Conservation (phyloP, 306 rosid species). For the apple (Malus domestica) region DNA sequence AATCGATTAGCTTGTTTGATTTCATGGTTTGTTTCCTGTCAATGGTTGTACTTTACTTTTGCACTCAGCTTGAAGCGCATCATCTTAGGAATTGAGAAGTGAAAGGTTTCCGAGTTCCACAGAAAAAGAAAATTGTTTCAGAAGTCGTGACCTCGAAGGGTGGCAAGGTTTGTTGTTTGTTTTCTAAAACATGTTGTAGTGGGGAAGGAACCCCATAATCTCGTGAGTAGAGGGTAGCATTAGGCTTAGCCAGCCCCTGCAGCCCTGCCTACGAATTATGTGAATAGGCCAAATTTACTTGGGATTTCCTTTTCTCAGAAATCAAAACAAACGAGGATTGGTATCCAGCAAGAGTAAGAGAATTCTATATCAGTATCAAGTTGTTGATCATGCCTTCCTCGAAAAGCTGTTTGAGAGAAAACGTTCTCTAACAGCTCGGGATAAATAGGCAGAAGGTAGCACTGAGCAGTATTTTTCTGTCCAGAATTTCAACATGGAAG, state of each 20-base stretch:
- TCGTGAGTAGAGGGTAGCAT: neutral
- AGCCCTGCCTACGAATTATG: neutral
- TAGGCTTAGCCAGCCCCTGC: neutral
- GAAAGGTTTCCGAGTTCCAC: neutral
- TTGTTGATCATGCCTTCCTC: neutral
- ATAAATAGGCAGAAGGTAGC: too few species aligned
- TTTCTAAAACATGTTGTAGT: neutral
- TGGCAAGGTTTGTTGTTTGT: neutral
- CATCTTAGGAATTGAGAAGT: neutral
- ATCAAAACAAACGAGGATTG: neutral
- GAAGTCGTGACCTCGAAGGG: neutral
- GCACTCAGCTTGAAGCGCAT: neutral
- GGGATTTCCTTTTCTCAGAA: neutral
- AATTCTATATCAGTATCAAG: neutral
- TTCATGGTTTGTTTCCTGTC: neutral
- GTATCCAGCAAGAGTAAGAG: neutral
- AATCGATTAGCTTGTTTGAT: neutral
- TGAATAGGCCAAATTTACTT: neutral
- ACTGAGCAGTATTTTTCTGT: too few species aligned
- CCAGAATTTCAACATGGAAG: too few species aligned
- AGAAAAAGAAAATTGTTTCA: neutral
- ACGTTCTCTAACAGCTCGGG: neutral
- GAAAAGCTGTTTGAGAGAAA: neutral
- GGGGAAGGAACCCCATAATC: neutral
- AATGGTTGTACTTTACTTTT: neutral